Evolutionary conservation across 257 asterid species (phyloP).

Genomic region (Solanum medicagineum): DNA sequence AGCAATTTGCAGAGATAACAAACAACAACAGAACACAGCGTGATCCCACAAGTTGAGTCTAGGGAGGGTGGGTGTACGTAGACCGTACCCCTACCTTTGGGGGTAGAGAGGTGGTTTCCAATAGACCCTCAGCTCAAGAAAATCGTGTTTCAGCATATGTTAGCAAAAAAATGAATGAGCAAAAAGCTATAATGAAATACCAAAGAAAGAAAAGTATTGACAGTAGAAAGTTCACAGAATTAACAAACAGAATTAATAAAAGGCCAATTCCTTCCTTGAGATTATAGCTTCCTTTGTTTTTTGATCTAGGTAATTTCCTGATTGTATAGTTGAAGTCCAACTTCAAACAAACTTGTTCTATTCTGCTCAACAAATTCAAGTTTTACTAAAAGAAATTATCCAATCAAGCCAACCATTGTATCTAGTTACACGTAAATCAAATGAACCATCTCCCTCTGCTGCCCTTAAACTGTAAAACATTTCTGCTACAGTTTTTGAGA

Average conservation of each 20-base stretch:
- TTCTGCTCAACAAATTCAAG: background rate
- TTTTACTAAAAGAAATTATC: background rate
- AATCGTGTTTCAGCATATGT: background rate
- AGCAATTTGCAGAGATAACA: background rate
- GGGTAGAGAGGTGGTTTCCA: background rate
- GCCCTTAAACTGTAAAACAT: background rate
- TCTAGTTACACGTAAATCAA: background rate
- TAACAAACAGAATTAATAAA: background rate
- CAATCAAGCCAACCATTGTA: background rate
- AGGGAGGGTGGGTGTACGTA: too few species aligned
- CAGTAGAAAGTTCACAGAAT: background rate
- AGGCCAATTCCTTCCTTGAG: background rate
- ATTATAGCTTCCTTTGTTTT: background rate
- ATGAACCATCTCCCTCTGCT: background rate
- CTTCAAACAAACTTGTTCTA: background rate
- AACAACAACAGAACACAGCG: background rate
- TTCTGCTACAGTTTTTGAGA: background rate
- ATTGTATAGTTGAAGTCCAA: background rate
- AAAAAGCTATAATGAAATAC: background rate
- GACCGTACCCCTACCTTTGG: too few species aligned
- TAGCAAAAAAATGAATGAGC: background rate
- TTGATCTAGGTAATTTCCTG: background rate
- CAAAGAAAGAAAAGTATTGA: too few species aligned
- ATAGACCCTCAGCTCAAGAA: background rate
- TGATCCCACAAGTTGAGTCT: background rate